phyloP scores from a whole-genome alignment of 768 basidiomycete species.

The Hygrocybe coccinea region DNA sequence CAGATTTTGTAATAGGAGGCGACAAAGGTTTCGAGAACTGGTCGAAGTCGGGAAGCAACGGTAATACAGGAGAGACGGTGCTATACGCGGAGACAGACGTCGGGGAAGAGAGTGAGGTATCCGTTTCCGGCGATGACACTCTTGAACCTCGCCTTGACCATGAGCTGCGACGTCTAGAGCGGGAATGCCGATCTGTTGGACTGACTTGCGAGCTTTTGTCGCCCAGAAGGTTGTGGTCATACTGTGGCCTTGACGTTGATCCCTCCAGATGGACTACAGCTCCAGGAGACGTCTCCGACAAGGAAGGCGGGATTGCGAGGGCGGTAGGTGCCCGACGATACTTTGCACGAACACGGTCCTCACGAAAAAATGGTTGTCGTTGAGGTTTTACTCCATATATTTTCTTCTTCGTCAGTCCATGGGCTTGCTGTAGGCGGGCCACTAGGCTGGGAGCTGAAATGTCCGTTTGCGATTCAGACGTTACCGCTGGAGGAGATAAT shows the following conservation, averaged over 20 bases:
- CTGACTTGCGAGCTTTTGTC: neutral
- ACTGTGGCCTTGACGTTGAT: constrained; percentile 31
- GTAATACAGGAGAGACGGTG: constrained; percentile 1
- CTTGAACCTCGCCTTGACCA: constrained; percentile 32
- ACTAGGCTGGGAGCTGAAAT: constrained; percentile 49
- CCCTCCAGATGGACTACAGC: constrained; percentile 26
- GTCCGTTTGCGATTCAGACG: constrained; percentile 18
- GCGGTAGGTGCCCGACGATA: constrained; percentile 30
- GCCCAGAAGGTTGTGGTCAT: constrained; percentile 32
- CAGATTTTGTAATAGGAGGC: constrained; percentile 21
- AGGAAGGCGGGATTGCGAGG: constrained; percentile 27
- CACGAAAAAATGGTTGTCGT: constrained; percentile 50
- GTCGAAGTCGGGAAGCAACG: constrained; percentile 3
- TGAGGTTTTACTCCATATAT: constrained; percentile 50
- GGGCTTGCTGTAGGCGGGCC: constrained; percentile 57
- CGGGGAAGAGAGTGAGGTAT: constrained; percentile 18
- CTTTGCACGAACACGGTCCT: constrained; percentile 40
- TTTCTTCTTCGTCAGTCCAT: constrained; percentile 68
- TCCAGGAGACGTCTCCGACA: constrained; percentile 21
- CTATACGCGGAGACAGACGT: constrained; percentile 8
- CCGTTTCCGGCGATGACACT: constrained; percentile 36
- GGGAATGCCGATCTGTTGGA: constrained; percentile 21
- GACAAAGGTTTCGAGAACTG: constrained; percentile 13
- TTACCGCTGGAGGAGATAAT: constrained; percentile 14
- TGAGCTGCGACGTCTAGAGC: constrained; percentile 25